Conservation (phyloP, 208 protist species). For the Leishmania tropica region DNA sequence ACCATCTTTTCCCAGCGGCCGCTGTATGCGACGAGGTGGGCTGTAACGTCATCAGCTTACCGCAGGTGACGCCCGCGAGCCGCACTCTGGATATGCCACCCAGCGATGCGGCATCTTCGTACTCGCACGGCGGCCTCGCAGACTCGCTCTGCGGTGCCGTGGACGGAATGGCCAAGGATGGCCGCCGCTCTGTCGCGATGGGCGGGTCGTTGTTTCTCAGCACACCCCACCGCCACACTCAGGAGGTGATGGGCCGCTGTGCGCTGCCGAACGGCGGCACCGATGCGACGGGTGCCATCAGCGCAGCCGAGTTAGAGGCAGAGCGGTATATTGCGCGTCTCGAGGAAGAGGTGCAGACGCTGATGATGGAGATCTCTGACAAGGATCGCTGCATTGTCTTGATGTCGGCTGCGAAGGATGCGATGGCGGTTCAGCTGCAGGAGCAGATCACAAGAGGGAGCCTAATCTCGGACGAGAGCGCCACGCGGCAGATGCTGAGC, state of each 20-base stretch:
- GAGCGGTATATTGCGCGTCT: conserved; percentile 38
- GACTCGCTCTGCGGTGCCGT: not conserved
- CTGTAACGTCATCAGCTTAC: not conserved
- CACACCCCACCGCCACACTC: not conserved
- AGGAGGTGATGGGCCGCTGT: not conserved
- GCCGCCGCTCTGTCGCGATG: not conserved
- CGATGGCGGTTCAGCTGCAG: conserved; percentile 19
- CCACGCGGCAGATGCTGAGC: conserved; percentile 7
- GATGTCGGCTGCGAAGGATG: conserved; percentile 4
- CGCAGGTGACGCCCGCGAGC: not conserved
- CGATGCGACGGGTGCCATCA: not conserved
- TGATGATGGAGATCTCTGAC: conserved; percentile 26
- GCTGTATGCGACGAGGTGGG: no score
- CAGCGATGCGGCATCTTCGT: not conserved
- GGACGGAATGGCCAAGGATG: not conserved
- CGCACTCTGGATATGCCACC: not conserved
- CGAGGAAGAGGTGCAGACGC: conserved; percentile 37
- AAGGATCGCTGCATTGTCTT: conserved; percentile 4
- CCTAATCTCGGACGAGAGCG: conserved; percentile 2
- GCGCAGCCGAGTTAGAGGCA: conserved; percentile 10
- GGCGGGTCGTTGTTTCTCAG: not conserved
- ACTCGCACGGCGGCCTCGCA: not conserved
- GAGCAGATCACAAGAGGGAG: conserved; percentile 9
- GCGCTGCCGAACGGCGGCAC: not conserved
- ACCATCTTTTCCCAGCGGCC: not conserved